Conservation (phyloP, 805 yeast species). For the Yamadazyma kitorensis region DNA sequence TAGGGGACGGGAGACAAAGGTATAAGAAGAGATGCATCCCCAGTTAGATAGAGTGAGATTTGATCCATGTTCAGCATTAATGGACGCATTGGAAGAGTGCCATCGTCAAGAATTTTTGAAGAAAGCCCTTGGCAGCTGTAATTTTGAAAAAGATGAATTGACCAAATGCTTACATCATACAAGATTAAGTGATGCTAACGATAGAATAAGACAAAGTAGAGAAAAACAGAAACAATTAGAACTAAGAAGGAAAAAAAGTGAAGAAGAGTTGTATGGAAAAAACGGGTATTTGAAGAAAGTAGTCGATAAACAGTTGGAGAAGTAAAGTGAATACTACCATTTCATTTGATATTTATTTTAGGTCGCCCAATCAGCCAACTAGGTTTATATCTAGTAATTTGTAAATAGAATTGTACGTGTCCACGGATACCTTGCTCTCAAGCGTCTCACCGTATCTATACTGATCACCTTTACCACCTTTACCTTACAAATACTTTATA, state of each 20-base stretch:
- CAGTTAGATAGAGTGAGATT: conserved; percentile 43
- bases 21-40: conserved; percentile 43
- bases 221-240: conserved; percentile 56
- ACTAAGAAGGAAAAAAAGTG: conserved; percentile 55
- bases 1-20: too few relatives aligned
- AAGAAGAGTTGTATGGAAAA: conserved; percentile 81
- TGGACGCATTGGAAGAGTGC: conserved; percentile 87
- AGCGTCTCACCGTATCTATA: too few relatives aligned
- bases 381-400: too few relatives aligned
- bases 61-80: conserved; percentile 68
- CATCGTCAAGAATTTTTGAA: conserved; percentile 67
- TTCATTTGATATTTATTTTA: too few relatives aligned
- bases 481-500: too few relatives aligned
- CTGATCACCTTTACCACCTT: too few relatives aligned
- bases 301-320: conserved; percentile 38
- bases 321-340: conserved; percentile 5
- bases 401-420: too few relatives aligned
- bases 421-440: too few relatives aligned
- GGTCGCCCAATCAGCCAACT: too few relatives aligned
- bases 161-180: conserved; percentile 78
- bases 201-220: conserved; percentile 49
- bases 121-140: conserved; percentile 80
- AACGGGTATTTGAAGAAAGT: conserved; percentile 66
- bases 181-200: conserved; percentile 60
- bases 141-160: conserved; percentile 76